These are phyloP conservation scores for Penicillium alfredii DNA, from an alignment of 495 filamentous ascomycete genomes.

Conservation along the genomic window DNA sequence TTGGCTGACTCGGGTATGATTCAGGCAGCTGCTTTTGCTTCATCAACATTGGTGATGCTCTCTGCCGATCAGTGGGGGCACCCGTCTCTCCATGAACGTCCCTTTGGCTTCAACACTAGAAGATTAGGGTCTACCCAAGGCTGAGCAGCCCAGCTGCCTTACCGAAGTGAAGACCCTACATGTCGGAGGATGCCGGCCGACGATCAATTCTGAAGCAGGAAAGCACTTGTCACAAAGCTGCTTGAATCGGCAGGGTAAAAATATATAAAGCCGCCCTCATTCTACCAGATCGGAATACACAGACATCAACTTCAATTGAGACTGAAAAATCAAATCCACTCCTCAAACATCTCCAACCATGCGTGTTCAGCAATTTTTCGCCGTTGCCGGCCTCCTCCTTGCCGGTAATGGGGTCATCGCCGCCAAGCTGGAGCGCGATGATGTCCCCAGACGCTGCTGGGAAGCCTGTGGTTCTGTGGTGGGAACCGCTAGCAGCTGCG, in stretches of 20 bases:
- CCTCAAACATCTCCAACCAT: too few relatives aligned
- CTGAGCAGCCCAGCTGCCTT: slow-evolving; percentile 6
- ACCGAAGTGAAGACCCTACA: background rate
- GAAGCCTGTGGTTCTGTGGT: slow-evolving; percentile 24
- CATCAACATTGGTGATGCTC: slow-evolving; percentile 9
- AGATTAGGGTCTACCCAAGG: slow-evolving; percentile 3
- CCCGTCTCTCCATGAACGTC: background rate
- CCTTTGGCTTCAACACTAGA: slow-evolving; percentile 5
- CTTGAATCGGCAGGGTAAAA: slow-evolving; percentile 9
- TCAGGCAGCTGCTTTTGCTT: slow-evolving; percentile 19
- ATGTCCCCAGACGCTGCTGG: slow-evolving; percentile 31
- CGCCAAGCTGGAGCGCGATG: slow-evolving; percentile 27
- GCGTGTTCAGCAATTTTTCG: slow-evolving; percentile 22
- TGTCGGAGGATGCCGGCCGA: background rate
- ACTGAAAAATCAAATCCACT: slow-evolving; percentile 1
- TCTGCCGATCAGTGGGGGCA: slow-evolving; percentile 4
- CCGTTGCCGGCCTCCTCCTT: slow-evolving; percentile 25
- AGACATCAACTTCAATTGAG: slow-evolving; percentile 1
- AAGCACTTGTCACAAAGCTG: too few relatives aligned
- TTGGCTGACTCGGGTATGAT: slow-evolving; percentile 11
- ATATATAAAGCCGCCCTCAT: slow-evolving; percentile 11
- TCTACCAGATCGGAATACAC: slow-evolving; percentile 1
- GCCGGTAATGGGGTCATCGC: slow-evolving; percentile 21
- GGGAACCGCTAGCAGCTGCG: slow-evolving; percentile 21
- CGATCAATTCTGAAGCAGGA: too few relatives aligned